Conservation (phyloP, 495 filamentous ascomycete genomes). For the Penicillium herquei region DNA sequence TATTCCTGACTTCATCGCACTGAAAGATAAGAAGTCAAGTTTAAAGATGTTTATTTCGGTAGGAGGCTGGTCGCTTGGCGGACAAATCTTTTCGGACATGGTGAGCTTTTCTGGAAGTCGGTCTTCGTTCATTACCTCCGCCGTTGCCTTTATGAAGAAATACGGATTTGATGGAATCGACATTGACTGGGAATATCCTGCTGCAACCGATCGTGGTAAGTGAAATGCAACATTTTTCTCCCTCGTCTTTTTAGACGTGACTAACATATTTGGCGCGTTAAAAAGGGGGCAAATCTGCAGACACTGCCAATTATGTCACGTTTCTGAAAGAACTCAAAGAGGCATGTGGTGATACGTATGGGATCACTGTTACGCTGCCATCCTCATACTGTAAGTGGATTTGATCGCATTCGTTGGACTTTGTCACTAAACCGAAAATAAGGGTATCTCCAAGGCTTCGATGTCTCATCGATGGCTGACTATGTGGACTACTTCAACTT, state of each 20-base stretch:
- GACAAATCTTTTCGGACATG: conserved; percentile 31
- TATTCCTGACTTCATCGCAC: neutral
- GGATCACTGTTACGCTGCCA: neutral
- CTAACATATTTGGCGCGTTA: no score
- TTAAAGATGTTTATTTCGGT: conserved; percentile 43
- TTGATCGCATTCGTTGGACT: neutral
- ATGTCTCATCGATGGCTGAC: conserved; percentile 32
- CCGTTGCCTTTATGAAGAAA: conserved; percentile 38
- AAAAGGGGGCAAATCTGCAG: neutral
- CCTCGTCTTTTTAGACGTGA: no score
- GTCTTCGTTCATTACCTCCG: conserved; percentile 42
- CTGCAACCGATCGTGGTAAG: conserved; percentile 29
- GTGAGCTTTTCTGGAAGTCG: conserved; percentile 27
- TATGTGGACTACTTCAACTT: conserved; percentile 52
- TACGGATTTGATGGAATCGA: conserved; percentile 58
- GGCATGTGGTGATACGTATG: conserved; percentile 34
- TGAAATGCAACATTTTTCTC: no score
- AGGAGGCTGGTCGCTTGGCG: conserved; percentile 44
- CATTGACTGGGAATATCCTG: conserved; percentile 60
- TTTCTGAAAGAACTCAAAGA: conserved; percentile 44
- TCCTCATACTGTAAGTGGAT: conserved; percentile 1
- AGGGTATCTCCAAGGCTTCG: conserved; percentile 46
- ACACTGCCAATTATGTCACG: conserved; percentile 32
- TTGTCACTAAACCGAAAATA: neutral
- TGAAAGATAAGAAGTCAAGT: neutral